A percentile compares a stretch with the other conserved stretches of the same genome.
These are phyloP conservation scores for Prunella vulgaris DNA, from an alignment of 257 asterid species.

Conservation along the genomic window DNA sequence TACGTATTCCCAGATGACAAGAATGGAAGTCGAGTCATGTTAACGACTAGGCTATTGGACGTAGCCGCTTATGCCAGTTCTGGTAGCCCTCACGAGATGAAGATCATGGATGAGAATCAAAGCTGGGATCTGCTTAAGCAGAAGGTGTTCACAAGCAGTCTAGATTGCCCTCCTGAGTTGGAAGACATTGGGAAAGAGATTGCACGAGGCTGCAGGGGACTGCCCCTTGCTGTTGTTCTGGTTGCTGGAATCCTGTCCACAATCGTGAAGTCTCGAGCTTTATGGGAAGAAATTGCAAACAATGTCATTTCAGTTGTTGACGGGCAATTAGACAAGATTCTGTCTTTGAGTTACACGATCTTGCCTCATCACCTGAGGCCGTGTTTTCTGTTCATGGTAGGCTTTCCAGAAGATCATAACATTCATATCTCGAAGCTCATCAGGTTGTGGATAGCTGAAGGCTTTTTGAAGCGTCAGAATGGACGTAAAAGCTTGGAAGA, in stretches of 20 bases:
- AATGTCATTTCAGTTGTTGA: neutral
- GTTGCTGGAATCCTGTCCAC: constrained; percentile 5
- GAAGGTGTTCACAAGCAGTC: neutral
- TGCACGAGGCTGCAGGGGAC: neutral
- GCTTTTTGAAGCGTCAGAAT: neutral
- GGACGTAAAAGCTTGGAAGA: neutral
- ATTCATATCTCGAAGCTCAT: constrained; percentile 1
- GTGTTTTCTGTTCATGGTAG: constrained; percentile 6
- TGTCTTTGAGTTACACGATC: constrained; percentile 8
- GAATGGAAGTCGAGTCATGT: constrained; percentile 10
- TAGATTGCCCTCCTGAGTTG: neutral
- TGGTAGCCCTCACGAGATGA: neutral
- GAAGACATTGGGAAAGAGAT: neutral
- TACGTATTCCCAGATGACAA: neutral
- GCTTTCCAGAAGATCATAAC: constrained; percentile 1
- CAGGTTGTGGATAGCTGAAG: constrained; percentile 18
- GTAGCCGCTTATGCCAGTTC: neutral
- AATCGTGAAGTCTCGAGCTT: neutral
- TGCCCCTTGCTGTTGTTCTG: constrained; percentile 4
- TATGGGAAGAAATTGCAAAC: neutral
- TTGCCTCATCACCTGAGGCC: constrained; percentile 11
- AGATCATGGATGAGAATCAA: neutral
- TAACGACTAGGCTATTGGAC: neutral
- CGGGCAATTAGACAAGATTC: neutral
- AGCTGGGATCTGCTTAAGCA: constrained; percentile 8